Evolutionary conservation across 805 yeast species (phyloP), one percentile per base, ranked within the genome.

Genomic region (Sugiyamaella valdiviana): DNA sequence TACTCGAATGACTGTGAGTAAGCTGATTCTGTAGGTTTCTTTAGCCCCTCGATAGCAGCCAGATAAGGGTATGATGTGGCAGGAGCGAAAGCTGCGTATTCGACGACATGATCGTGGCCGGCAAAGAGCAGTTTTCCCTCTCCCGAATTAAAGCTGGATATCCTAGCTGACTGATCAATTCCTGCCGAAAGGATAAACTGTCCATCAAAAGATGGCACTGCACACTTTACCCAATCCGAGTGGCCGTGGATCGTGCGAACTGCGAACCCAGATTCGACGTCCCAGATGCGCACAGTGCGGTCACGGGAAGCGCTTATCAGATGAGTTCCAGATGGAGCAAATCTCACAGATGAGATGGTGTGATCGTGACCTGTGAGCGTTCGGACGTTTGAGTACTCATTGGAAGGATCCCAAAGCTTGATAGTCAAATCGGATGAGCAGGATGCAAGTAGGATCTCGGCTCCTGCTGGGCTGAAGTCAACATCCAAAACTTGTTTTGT

Each of bases 291-390:
- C 22, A 93, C 78, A 0, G 97, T 86, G 52, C 93, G 73, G 62
- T 91, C 99, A 61, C 95, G 93, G 0, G 97, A 90, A 56, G 95
- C 93, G 2, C 79, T 73, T 2, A 70, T 64, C 5, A 83, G 59
- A 63, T 85, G 70, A 22, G 68, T 66, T 2, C 80, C 76, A 29
- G 74, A 67, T 3, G 69, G 59, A 2, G 79, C 73, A 60, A 84
- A 82, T 12, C 69, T 67, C 6, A 86, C 69, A 0, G 78, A 68
- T 0, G 95, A 85, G 0, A 90, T 80, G 1, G 93, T 78, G 62
- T 90, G 96, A 51, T 88, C 95, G 66, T 90, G 98, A 10, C 96
- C 96, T 0, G 80, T 67, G 19, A 90, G 65, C 0, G 88, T 79
- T 35, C 87, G 72, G 1, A 78, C 61, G 40, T 82, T 76, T 37